A percentile compares a stretch with the other conserved stretches of the same genome.
Conservation (phyloP, 192 early-diverging fungal species). For the Tieghemiomyces parasiticus region DNA sequence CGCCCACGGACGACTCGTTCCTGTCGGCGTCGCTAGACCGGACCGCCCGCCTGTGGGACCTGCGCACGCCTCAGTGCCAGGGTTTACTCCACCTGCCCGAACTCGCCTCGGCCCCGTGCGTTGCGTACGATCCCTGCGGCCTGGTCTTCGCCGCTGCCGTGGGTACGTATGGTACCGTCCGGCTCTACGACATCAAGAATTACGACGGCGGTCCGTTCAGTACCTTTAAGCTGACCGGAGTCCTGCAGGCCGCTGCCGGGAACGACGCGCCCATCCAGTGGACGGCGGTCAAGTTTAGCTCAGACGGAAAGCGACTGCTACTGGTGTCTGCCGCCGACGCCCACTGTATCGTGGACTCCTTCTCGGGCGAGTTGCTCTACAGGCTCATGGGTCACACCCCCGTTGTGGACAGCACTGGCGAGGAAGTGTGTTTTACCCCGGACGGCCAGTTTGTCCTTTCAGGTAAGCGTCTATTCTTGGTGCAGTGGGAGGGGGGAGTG, state of each 20-base stretch:
- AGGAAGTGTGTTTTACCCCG: slow-evolving; percentile 49
- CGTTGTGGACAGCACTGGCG: slow-evolving; percentile 15
- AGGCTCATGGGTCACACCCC: neutral
- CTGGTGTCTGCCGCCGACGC: slow-evolving; percentile 41
- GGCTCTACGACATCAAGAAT: slow-evolving; percentile 58
- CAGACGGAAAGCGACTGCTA: slow-evolving; percentile 60
- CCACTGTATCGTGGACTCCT: slow-evolving; percentile 55
- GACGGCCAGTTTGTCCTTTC: slow-evolving; percentile 56
- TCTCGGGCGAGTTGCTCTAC: slow-evolving; percentile 24
- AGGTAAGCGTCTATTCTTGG: too few relatives aligned
- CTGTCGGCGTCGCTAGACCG: slow-evolving; percentile 67
- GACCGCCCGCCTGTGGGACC: slow-evolving; percentile 75
- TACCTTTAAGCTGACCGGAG: neutral
- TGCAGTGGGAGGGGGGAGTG: too few relatives aligned
- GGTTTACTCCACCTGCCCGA: slow-evolving; percentile 15
- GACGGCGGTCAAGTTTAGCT: slow-evolving; percentile 52
- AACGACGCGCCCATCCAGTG: slow-evolving; percentile 18
- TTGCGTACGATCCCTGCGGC: slow-evolving; percentile 64
- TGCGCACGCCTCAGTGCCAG: slow-evolving; percentile 18
- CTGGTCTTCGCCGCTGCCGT: slow-evolving; percentile 56
- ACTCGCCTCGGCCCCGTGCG: slow-evolving; percentile 18
- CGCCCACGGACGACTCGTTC: slow-evolving; percentile 63
- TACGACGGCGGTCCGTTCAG: slow-evolving; percentile 31
- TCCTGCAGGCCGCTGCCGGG: neutral
- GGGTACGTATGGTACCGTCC: slow-evolving; percentile 26